Base-by-base conservation (phyloP, 495 filamentous ascomycete species). In the Pyrenula massariospora region DNA sequence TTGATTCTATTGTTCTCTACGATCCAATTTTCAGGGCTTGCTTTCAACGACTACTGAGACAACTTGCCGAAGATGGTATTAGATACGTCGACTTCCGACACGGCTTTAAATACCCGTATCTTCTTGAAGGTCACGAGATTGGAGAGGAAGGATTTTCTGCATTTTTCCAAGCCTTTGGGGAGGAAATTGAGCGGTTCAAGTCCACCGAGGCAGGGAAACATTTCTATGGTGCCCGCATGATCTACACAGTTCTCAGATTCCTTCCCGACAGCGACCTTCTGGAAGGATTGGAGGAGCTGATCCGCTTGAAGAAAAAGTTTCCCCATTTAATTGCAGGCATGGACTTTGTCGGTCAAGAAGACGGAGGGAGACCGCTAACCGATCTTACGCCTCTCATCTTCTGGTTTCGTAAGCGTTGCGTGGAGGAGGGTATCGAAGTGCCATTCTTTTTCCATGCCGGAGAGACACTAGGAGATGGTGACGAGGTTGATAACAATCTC, bases 371-470 rank as follows among this genome's bases (percentile, higher is more conserved):
- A 47, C 74, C 89, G 1, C 81, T 96, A 10, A 77, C 76, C 24
- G 86, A 91, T 60, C 72, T 94, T 1, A 77, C 89, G 0, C 90
- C 91, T 0, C 79, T 94, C 54, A 70, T 97, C 0, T 90, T 96
- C 63, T 96, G 88, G 88, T 96, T 97, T 74, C 83, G 83, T 36
- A 92, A 92, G 63, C 79, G 81, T 54, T 96, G 91, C 65, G 78
- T 79, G 11, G 79, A 87, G 62, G 84, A 89, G 65, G 83, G 77
- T 8, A 77, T 95, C 24, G 81, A 93, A 22, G 85, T 98, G n/a
- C 93, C 93, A 2, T 94, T 95, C 70, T 93, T 92, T 73, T 91
- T 98, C 68, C 91, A 95, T 63, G 93, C 91, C 1, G 93, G 91
- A 24, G 90, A 95, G 66, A 84, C 78, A 47, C 78, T 91, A 0